Evolutionary conservation across 768 basidiomycete species (phyloP).

Genomic region (Omphalotus guepiniiformis): DNA sequence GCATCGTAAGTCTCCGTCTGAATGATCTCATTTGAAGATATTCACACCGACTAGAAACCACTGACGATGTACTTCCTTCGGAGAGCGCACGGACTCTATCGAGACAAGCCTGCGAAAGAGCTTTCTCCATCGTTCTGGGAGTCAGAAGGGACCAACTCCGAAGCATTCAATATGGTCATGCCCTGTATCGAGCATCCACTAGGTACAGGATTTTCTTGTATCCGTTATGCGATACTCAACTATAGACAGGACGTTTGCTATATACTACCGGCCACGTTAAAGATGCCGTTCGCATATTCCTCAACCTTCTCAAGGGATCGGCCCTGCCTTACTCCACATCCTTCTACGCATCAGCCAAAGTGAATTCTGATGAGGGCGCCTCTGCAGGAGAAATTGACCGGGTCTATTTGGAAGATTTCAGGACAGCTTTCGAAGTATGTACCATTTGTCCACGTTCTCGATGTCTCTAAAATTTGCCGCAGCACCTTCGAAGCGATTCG

Average conservation of each 20-base stretch:
- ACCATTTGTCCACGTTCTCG: background rate
- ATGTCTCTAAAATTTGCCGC: background rate
- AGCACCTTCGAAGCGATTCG: constrained; percentile 1
- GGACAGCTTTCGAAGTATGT: constrained; percentile 75
- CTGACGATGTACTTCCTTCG: constrained; percentile 79
- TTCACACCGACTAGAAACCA: constrained; percentile 55
- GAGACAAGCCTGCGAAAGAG: constrained; percentile 42
- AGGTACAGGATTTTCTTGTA: constrained; percentile 36
- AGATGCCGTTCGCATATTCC: constrained; percentile 73
- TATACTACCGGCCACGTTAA: constrained; percentile 87
- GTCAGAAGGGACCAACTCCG: constrained; percentile 47
- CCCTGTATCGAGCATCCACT: constrained; percentile 78
- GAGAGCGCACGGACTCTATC: constrained; percentile 63
- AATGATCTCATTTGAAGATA: background rate
- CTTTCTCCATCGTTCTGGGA: constrained; percentile 83
- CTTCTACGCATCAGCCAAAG: constrained; percentile 15
- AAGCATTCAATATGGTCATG: constrained; percentile 55
- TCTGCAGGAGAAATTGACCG: constrained; percentile 48
- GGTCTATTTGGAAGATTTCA: constrained; percentile 83
- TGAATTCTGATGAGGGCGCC: constrained; percentile 21
- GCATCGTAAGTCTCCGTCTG: constrained; percentile 55
- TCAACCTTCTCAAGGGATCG: constrained; percentile 61
- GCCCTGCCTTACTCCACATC: constrained; percentile 9
- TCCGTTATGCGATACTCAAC: constrained; percentile 1
- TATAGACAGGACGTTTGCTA: constrained; percentile 60